Evolutionary conservation across 192 early-diverging fungal genomes (phyloP).

Genomic region (Radiomyces spectabilis): DNA sequence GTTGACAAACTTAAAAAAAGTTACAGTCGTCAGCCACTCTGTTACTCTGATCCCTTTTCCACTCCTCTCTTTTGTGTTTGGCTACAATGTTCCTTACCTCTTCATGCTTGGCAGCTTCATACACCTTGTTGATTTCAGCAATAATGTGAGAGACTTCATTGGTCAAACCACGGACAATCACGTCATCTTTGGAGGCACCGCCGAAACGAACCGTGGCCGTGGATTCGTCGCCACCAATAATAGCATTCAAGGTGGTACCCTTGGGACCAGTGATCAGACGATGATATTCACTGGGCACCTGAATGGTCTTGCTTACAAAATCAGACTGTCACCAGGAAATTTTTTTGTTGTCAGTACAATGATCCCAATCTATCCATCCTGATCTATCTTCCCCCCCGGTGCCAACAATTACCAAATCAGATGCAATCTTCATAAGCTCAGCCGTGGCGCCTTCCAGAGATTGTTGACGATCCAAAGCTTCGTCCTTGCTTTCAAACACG

Average conservation of each 20-base stretch:
- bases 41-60: constrained; percentile 10
- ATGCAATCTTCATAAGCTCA: constrained; percentile 60
- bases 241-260: constrained; percentile 64
- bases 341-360: too few relatives aligned
- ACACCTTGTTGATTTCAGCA: constrained; percentile 56
- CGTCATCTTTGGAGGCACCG: constrained; percentile 48
- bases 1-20: constrained; percentile 43
- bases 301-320: constrained; percentile 47
- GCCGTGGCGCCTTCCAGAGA: constrained; percentile 48
- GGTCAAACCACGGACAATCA: constrained; percentile 75
- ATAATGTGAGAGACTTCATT: constrained; percentile 69
- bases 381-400: too few relatives aligned
- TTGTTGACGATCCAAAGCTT: constrained; percentile 23
- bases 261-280: constrained; percentile 67
- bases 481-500: constrained; percentile 59
- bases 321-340: too few relatives aligned
- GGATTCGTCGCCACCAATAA: constrained; percentile 54
- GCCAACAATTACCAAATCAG: constrained; percentile 42
- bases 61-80: constrained; percentile 27
- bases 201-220: constrained; percentile 71
- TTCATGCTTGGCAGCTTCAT: constrained; percentile 61
- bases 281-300: constrained; percentile 73
- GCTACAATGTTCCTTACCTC: constrained; percentile 42
- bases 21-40: constrained; percentile 1
- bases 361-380: too few relatives aligned